Conservation (phyloP, 2,329 filamentous ascomycete species). For the Xylaria sp. region DNA sequence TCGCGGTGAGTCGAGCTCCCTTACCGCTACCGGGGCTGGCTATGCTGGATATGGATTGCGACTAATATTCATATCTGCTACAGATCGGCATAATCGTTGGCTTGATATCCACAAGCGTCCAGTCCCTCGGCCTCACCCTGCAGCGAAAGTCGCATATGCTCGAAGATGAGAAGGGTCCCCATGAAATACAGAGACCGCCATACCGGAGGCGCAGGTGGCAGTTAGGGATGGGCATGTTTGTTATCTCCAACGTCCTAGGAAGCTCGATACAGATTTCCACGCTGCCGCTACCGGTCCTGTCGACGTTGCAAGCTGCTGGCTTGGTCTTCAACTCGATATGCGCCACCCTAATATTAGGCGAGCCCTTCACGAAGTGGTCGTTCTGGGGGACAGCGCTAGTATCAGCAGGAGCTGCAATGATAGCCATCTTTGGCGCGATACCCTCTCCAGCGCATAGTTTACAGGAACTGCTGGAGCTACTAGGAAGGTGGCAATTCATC, state of each 20-base stretch:
- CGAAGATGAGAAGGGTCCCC: constrained; percentile 89
- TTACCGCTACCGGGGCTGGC: not conserved
- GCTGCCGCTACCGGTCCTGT: constrained; percentile 90
- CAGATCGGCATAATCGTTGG: constrained; percentile 94
- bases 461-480: constrained; percentile 79
- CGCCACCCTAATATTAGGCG: constrained; percentile 89
- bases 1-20: constrained; percentile 39
- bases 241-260: constrained; percentile 91
- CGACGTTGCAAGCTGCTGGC: constrained; percentile 93
- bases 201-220: constrained; percentile 95
- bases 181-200: constrained; percentile 83
- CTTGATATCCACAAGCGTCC: constrained; percentile 90
- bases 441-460: constrained; percentile 91
- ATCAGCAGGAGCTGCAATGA: constrained; percentile 86
- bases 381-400: constrained; percentile 89
- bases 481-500: constrained; percentile 80
- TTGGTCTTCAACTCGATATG: constrained; percentile 99
- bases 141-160: constrained; percentile 98
- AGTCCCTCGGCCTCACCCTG: constrained; percentile 92
- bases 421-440: constrained; percentile 93
- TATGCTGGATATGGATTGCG: not conserved
- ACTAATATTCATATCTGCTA: constrained; percentile 6
- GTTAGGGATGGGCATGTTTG: constrained; percentile 96
- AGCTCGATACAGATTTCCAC: constrained; percentile 98
- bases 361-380: constrained; percentile 96